phyloP scores from a whole-genome alignment of 768 basidiomycete species.

The Austroboletus eburneus region DNA sequence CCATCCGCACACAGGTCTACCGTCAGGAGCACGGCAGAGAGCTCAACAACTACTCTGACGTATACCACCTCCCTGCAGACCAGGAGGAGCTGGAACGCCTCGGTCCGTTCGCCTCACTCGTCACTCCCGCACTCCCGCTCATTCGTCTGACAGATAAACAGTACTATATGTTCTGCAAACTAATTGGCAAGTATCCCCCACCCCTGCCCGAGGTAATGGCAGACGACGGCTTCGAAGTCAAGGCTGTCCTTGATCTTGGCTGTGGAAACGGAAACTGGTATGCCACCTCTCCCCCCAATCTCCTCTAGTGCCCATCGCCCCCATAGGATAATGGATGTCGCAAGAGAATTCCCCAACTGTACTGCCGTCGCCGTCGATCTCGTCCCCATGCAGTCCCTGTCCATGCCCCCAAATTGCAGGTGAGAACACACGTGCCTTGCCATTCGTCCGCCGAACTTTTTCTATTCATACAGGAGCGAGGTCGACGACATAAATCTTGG shows the following conservation, averaged over 20 bases:
- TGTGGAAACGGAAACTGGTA: slow-evolving; percentile 80
- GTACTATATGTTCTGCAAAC: slow-evolving; percentile 56
- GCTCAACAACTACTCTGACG: slow-evolving; percentile 74
- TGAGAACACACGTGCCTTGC: slow-evolving; percentile 25
- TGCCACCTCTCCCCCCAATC: slow-evolving; percentile 10
- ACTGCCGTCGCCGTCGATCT: slow-evolving; percentile 72
- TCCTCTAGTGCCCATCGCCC: slow-evolving; percentile 7
- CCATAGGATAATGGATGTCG: slow-evolving; percentile 70
- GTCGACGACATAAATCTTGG: slow-evolving; percentile 84
- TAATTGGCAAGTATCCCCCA: slow-evolving; percentile 67
- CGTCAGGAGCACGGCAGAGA: slow-evolving; percentile 64
- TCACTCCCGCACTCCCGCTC: slow-evolving; percentile 9
- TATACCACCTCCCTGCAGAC: slow-evolving; percentile 76
- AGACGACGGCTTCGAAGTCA: slow-evolving; percentile 54
- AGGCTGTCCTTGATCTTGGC: slow-evolving; percentile 68
- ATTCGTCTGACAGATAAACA: slow-evolving; percentile 45
- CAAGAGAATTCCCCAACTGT: slow-evolving; percentile 67
- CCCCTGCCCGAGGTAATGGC: slow-evolving; percentile 55
- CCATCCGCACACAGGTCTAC: slow-evolving; percentile 54
- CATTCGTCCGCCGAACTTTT: slow-evolving; percentile 4
- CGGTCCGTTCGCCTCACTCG: slow-evolving; percentile 37
- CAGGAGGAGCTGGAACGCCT: slow-evolving; percentile 71
- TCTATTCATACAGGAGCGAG: slow-evolving; percentile 53
- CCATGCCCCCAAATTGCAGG: slow-evolving; percentile 71
- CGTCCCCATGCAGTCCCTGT: slow-evolving; percentile 71